These are phyloP conservation scores for Yamadazyma triangularis DNA, from an alignment of 1,139 yeast species.

Conservation along the genomic window DNA sequence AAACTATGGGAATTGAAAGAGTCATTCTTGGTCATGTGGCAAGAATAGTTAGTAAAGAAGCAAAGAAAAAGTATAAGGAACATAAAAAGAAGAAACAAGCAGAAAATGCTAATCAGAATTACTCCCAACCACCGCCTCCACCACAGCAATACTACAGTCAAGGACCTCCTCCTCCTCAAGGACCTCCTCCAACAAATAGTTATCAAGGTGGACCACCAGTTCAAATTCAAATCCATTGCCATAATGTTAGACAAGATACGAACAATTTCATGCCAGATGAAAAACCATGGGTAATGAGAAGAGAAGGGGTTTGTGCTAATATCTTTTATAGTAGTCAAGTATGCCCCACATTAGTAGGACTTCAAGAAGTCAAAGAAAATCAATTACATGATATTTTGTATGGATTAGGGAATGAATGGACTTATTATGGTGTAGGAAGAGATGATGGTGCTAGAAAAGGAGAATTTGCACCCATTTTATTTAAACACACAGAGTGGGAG, in stretches of 20 bases:
- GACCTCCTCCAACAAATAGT: background rate
- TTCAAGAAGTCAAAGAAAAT: slow-evolving; percentile 27
- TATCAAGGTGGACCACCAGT: slow-evolving; percentile 9
- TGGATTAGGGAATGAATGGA: slow-evolving; percentile 26
- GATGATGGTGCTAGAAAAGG: slow-evolving; percentile 43
- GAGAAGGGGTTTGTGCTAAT: slow-evolving; percentile 19
- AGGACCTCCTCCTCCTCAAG: background rate
- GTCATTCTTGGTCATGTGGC: background rate
- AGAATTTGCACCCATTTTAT: slow-evolving; percentile 44
- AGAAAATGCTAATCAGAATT: no score
- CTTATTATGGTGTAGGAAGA: slow-evolving; percentile 46
- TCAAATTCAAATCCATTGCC: slow-evolving; percentile 26
- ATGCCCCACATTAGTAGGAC: slow-evolving; percentile 24
- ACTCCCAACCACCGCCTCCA: background rate
- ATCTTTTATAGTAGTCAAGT: slow-evolving; percentile 11
- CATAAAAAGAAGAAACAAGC: background rate
- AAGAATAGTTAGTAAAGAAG: background rate
- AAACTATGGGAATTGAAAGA: slow-evolving; percentile 1
- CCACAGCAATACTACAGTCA: background rate
- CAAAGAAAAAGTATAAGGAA: background rate
- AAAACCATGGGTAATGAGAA: slow-evolving; percentile 22
- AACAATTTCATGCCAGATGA: slow-evolving; percentile 19
- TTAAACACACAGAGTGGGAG: slow-evolving; percentile 25
- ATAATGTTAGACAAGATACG: slow-evolving; percentile 24
- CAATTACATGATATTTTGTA: slow-evolving; percentile 25